phyloP scores from a whole-genome alignment of 1,284 basidiomycete species.

The Schizophyllum amplum region DNA sequence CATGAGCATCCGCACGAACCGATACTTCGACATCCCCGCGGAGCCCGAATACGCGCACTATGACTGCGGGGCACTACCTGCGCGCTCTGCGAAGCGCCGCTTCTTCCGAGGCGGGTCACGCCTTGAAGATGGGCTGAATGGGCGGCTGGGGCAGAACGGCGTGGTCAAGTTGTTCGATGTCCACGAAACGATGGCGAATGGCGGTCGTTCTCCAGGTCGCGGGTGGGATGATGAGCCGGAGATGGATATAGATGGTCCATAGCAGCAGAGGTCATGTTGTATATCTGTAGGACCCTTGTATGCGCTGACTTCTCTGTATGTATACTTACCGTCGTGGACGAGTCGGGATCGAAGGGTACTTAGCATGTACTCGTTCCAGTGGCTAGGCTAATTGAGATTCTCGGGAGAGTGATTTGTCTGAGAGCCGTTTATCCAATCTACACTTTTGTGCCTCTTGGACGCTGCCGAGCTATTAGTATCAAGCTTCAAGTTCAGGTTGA shows the following conservation, averaged over 20 bases:
- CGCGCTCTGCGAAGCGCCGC: conserved; percentile 27
- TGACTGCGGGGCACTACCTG: conserved; percentile 4
- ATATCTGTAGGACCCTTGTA: background rate
- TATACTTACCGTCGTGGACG: background rate
- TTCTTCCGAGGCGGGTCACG: conserved; percentile 46
- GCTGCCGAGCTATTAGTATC: too few species aligned
- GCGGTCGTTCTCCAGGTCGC: background rate
- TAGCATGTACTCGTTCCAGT: too few species aligned
- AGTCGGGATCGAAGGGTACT: too few species aligned
- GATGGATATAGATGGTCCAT: conserved; percentile 3
- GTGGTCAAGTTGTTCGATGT: background rate
- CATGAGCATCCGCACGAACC: conserved; percentile 62
- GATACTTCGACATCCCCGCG: conserved; percentile 39
- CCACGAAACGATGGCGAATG: background rate
- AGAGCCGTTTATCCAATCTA: too few species aligned
- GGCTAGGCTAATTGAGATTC: too few species aligned
- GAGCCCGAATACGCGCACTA: background rate
- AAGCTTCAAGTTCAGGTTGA: too few species aligned
- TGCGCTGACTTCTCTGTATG: background rate
- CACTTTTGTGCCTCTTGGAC: too few species aligned
- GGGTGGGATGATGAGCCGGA: conserved; percentile 1
- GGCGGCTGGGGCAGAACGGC: background rate
- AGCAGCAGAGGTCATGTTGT: too few species aligned
- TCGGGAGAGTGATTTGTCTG: too few species aligned
- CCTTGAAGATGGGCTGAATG: conserved; percentile 6